Evolutionary conservation across 768 basidiomycete genomes (phyloP), one percentile per base, ranked within the genome.

Genomic region (Neoboletus subvelutipes): DNA sequence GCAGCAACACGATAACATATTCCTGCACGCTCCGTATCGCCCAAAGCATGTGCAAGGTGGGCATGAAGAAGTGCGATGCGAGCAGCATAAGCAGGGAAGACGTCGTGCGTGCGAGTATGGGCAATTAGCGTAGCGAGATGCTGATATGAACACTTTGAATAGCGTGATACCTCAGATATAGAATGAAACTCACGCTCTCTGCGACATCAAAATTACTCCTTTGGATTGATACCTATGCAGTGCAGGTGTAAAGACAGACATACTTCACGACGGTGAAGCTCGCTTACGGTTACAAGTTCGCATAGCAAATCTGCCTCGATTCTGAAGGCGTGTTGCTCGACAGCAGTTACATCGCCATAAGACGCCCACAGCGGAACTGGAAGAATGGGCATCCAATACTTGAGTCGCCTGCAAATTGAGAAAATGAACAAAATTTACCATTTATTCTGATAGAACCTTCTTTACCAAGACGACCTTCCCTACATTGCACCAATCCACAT

Each of bases 221-320:
- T 75, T 84, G 81, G 40, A 86, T 84, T 3, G 79, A 79, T 18
- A 87, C 79, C 87, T 89, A 54, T 20, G 33, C 4, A 20, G 4
- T 18, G 22, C 20, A 10, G 22, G 20, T 40, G 37, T 33, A n/a
- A 50, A 37, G 17, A 17, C n/a, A 26, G 20, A n/a, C 9, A 15
- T 9, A 12, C 24, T 56, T 29, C 15, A 46, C 6, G 13, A 49
- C 15, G 5, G 18, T 39, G 13, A 61, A 55, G 13, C 31, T 50
- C 12, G 64, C 80, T 39, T 69, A 90, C 89, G 7, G 81, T 81
- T 18, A 85, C 75, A 7, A 91, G 76, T 64, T 92, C 90, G 57
- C 83, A 86, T 40, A 88, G 66, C 56, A 91, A 67, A 60, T 92
- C 89, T 0, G 87, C 88, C 59, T 85, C 85, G 43, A 92, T 79